Evolutionary conservation across 208 protist species (phyloP), one percentile per base, ranked within the genome.

Genomic region (Vickermania ingenoplastis): DNA sequence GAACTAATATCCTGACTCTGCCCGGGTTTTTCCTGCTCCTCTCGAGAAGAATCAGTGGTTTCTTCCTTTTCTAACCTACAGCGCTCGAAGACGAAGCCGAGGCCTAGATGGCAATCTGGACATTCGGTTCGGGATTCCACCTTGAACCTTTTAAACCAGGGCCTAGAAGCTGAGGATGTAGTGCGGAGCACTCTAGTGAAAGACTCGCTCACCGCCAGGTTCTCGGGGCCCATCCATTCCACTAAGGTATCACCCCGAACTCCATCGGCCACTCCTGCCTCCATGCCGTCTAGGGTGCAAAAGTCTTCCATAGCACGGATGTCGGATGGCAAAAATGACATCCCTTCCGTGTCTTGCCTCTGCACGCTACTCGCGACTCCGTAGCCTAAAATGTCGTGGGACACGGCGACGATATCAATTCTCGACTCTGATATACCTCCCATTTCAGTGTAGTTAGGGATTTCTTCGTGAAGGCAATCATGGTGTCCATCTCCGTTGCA

Each of bases 71-170:
- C 36, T n/a, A n/a, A 17, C 7, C 17, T 45, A 26, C 22, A 13
- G 5, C 21, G 50, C 22, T 17, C 53, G 70, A 89, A 92, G 4
- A 92, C 28, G 31, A 81, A 92, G 2, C 81, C 85, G 2, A 92
- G 70, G 0, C 72, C 67, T 27, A 87, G 63, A 51, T 92, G 85
- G 69, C 85, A 92, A 51, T 92, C 85, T 0, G 85, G 79, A 50
- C 85, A 92, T 57, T 92, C 76, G 24, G 86, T 68, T 2, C 76
- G 69, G 17, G 71, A 51, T 26, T 51, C 55, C 50, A 75, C 86
- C 21, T 53, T 62, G 65, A 83, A 92, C 27, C 61, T 59, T 3
- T 67, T 61, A 63, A 92, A 92, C 85, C 85, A 92, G 52, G 72
- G 73, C 49, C 54, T 75, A 3, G 66, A 65, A 21, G 78, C 70